Evolutionary conservation across 2,329 filamentous ascomycete species (phyloP).

Genomic region (Endothia cerciana): DNA sequence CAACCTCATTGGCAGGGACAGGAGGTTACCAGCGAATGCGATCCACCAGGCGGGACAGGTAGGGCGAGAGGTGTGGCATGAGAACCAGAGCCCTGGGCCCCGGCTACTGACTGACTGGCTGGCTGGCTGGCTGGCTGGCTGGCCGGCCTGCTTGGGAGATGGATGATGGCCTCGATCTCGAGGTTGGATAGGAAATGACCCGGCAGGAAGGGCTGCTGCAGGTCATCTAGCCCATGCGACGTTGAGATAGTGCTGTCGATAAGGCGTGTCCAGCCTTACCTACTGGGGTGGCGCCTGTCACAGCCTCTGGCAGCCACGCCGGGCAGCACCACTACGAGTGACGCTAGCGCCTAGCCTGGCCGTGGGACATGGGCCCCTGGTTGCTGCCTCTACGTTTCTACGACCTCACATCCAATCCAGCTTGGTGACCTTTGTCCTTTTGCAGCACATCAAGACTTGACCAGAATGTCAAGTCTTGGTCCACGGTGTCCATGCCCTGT

Average conservation of each 20-base stretch:
- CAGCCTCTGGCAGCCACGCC: conserved; percentile 6
- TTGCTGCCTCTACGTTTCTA: not conserved
- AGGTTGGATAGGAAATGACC: not conserved
- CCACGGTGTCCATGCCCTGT: no score
- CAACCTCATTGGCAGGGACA: not conserved
- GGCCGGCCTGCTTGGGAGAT: no score
- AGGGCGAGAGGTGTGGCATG: not conserved
- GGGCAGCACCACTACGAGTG: not conserved
- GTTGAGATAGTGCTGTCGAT: not conserved
- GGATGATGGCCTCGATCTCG: not conserved
- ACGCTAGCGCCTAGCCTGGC: not conserved
- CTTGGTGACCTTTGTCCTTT: not conserved
- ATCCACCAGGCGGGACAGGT: not conserved
- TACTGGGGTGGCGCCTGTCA: not conserved
- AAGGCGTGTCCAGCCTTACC: conserved; percentile 3
- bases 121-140: no score
- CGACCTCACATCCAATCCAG: not conserved
- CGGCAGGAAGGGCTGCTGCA: not conserved
- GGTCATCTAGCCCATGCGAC: not conserved
- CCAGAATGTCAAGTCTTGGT: no score
- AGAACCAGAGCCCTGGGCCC: not conserved
- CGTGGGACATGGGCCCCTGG: not conserved
- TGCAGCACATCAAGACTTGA: not conserved
- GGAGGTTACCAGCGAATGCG: not conserved
- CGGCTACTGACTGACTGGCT: not conserved